These are phyloP conservation scores for Laburnicola sp. DNA, from an alignment of 2,329 filamentous ascomycete species.

Conservation along the genomic window DNA sequence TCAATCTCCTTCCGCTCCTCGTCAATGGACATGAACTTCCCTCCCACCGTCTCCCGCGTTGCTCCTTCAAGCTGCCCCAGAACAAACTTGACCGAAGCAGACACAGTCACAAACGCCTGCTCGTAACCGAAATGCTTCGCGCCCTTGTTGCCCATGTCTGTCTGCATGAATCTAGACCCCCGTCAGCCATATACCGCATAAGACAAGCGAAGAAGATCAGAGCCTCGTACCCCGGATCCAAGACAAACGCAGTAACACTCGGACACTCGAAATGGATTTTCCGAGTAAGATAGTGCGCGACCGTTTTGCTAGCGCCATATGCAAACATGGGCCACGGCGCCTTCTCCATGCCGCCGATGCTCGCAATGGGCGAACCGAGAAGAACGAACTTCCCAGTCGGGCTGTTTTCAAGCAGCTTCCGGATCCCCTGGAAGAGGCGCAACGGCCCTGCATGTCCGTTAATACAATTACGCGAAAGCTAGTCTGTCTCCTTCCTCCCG, in stretches of 20 bases:
- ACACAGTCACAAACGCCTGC: background rate
- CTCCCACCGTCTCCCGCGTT: background rate
- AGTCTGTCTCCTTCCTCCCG: no score
- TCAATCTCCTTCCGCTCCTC: background rate
- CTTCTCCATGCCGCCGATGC: constrained; percentile 4
- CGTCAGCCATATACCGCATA: background rate
- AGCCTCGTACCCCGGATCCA: constrained; percentile 2
- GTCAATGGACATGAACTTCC: background rate
- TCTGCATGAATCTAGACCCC: constrained; percentile 1
- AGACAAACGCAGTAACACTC: background rate
- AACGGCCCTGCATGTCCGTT: background rate
- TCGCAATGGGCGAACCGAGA: constrained; percentile 1
- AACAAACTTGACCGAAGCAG: background rate
- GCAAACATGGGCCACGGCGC: constrained; percentile 2
- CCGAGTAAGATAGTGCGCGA: constrained; percentile 1
- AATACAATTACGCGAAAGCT: no score
- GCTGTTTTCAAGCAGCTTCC: background rate
- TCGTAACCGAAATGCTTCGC: constrained; percentile 1
- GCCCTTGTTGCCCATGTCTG: constrained; percentile 1
- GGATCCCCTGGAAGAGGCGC: background rate
- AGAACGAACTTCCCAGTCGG: background rate
- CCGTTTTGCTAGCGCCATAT: constrained; percentile 3
- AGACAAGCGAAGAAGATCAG: no score
- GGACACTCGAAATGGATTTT: constrained; percentile 1
- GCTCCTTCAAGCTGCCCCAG: background rate